Conservation (phyloP, 2,329 filamentous ascomycete species). For the Lizonia empirigonia region DNA sequence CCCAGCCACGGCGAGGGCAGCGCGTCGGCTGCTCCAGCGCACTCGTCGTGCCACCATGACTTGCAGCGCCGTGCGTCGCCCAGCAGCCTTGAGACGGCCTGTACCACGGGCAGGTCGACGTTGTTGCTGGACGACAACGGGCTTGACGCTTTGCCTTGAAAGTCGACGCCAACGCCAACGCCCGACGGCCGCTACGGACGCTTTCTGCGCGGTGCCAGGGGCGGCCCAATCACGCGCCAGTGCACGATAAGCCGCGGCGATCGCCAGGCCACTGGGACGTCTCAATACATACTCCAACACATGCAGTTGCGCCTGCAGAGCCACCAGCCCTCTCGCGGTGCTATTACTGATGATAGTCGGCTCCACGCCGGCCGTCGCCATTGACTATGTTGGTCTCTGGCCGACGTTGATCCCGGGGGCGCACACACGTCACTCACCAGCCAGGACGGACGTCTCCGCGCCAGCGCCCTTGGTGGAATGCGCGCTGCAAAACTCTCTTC, state of each 20-base stretch:
- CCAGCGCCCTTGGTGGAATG: conserved; percentile 12
- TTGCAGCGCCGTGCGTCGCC: conserved; percentile 1
- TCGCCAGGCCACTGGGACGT: background rate
- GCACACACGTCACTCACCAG: conserved; percentile 9
- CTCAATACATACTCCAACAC: conserved; percentile 3
- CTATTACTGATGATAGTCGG: conserved; percentile 15
- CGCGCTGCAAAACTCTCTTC: background rate
- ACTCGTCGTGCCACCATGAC: conserved; percentile 7
- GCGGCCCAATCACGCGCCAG: conserved; percentile 3
- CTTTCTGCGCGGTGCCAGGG: conserved; percentile 3
- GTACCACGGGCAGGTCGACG: background rate
- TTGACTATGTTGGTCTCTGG: background rate
- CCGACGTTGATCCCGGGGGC: background rate
- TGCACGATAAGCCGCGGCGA: conserved; percentile 7
- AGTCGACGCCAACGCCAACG: background rate
- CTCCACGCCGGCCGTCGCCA: background rate
- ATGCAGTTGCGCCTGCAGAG: conserved; percentile 8
- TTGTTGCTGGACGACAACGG: background rate
- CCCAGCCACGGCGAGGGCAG: conserved; percentile 1
- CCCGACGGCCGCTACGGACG: background rate
- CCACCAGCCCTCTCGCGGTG: background rate
- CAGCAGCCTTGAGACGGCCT: background rate
- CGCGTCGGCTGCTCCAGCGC: conserved; percentile 1
- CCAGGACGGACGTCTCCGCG: conserved; percentile 1
- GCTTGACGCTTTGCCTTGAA: background rate